Evolutionary conservation across 169 alveolate genomes (phyloP).

Genomic region (Plasmodium chabaudi): DNA sequence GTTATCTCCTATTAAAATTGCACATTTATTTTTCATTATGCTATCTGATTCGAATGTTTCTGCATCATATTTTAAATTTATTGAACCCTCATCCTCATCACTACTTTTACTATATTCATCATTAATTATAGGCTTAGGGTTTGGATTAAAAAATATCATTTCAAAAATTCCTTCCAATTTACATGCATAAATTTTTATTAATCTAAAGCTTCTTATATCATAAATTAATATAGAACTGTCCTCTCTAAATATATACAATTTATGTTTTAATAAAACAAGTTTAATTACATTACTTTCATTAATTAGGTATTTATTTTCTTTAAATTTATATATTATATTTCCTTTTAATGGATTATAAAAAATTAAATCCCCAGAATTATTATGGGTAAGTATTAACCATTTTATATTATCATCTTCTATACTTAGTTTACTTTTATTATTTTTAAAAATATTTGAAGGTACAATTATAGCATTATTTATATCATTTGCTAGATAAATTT

Average conservation of each 20-base stretch:
- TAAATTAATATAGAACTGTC: conserved; percentile 71
- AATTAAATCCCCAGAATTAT: conserved; percentile 31
- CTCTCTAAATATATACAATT: conserved; percentile 62
- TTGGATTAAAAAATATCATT: conserved; percentile 45
- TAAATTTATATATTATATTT: conserved; percentile 44
- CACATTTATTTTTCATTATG: conserved; percentile 8
- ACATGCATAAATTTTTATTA: conserved; percentile 34
- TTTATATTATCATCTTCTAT: conserved; percentile 63
- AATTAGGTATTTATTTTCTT: conserved; percentile 29
- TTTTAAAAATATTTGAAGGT: conserved; percentile 42
- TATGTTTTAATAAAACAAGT: conserved; percentile 46
- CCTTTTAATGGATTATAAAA: conserved; percentile 67
- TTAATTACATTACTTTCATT: conserved; percentile 55
- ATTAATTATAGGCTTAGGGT: background rate
- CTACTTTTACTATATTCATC: conserved; percentile 1
- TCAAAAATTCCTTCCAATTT: conserved; percentile 75
- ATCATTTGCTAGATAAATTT: conserved; percentile 32
- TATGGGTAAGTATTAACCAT: conserved; percentile 74
- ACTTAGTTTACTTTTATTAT: conserved; percentile 39
- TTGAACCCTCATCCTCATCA: conserved; percentile 5
- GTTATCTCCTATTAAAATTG: conserved; percentile 51
- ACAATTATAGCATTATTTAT: conserved; percentile 52
- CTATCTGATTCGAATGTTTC: background rate
- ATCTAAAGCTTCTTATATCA: conserved; percentile 30
- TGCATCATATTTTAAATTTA: background rate